Evolutionary conservation across 441 rosid genomes (phyloP).

Genomic region (Corymbia citriodora): DNA sequence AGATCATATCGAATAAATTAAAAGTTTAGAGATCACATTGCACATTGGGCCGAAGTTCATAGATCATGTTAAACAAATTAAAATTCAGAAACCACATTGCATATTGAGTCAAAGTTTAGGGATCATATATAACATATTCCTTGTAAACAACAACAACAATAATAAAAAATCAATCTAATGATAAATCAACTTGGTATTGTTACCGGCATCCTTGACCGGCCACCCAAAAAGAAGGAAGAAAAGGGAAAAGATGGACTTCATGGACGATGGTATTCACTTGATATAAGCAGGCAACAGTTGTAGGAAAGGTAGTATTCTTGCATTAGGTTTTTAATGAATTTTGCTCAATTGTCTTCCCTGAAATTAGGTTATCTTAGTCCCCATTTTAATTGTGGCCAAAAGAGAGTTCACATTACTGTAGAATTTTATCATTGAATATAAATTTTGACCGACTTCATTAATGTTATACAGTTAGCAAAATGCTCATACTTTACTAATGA

Average conservation of each 20-base stretch:
- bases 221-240: rapidly evolving
- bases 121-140: rapidly evolving
- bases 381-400: neutral
- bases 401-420: neutral
- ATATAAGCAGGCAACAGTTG: too few species aligned
- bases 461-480: neutral
- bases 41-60: too few species aligned
- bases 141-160: rapidly evolving
- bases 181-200: too few species aligned
- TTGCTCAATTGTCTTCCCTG: neutral
- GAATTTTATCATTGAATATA: neutral
- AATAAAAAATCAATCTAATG: too few species aligned
- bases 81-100: rapidly evolving
- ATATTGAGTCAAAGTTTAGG: rapidly evolving
- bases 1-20: too few species aligned
- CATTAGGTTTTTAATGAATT: neutral
- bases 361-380: neutral
- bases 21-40: too few species aligned
- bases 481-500: neutral
- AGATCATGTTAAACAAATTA: too few species aligned
- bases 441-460: neutral
- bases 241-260: too few species aligned
- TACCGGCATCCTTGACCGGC: too few species aligned
- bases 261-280: too few species aligned
- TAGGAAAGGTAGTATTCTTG: too few species aligned